These are phyloP conservation scores for Chrysopogon serrulatus DNA, from an alignment of 176 grass and related monocot species.

Conservation along the genomic window DNA sequence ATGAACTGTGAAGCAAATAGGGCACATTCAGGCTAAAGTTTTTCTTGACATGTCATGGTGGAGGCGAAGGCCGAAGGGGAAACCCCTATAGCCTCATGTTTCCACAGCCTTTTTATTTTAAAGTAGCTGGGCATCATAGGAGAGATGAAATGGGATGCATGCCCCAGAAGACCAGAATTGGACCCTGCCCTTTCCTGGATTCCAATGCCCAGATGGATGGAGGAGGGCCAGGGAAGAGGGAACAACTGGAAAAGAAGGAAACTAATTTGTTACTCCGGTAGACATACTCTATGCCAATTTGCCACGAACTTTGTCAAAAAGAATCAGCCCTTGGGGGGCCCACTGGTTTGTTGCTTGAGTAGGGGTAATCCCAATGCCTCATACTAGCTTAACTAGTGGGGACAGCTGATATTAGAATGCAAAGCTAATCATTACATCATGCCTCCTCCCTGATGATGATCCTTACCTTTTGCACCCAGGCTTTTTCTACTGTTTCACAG, in stretches of 20 bases:
- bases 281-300: conserved; percentile 34
- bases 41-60: conserved; percentile 10
- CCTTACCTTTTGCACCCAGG: conserved; percentile 18
- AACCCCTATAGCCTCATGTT: conserved; percentile 18
- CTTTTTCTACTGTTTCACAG: conserved; percentile 21
- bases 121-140: conserved; percentile 55
- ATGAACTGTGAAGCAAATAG: conserved; percentile 13
- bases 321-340: conserved; percentile 23
- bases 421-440: conserved; percentile 58
- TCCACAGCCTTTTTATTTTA: conserved; percentile 20
- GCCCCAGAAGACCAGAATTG: conserved; percentile 23
- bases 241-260: conserved; percentile 26
- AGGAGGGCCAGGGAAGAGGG: conserved; percentile 36
- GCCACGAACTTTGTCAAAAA: conserved; percentile 41
- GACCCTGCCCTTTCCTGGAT: conserved; percentile 45
- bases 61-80: not conserved
- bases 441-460: conserved; percentile 41
- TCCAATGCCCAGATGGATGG: conserved; percentile 44
- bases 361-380: conserved; percentile 54
- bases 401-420: conserved; percentile 15
- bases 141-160: conserved; percentile 16
- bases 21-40: conserved; percentile 30
- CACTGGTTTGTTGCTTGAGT: conserved; percentile 47
- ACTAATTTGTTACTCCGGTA: conserved; percentile 24
- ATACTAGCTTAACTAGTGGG: conserved; percentile 37